A percentile compares a stretch with the other conserved stretches of the same genome.
Evolutionary conservation across 2,329 filamentous ascomycete genomes (phyloP).

Genomic region (Ophiocordyceps camponoti-rufipedis): DNA sequence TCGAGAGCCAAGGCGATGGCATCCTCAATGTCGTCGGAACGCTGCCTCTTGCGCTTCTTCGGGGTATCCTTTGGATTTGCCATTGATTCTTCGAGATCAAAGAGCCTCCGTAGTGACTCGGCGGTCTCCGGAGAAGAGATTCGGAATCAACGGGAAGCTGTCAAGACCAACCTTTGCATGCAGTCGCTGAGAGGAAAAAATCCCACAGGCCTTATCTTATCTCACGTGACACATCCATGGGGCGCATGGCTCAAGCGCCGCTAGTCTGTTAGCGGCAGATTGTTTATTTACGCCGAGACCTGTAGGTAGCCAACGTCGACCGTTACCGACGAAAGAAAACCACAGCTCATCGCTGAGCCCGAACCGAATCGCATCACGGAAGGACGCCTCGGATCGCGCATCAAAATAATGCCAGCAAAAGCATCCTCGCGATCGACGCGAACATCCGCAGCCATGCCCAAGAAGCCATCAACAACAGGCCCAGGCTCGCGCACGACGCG

Average conservation of each 20-base stretch:
- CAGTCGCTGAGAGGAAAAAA: background rate
- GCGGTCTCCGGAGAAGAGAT: background rate
- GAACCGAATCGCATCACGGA: background rate
- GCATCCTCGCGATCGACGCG: slow-evolving; percentile 18
- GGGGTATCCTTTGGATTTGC: background rate
- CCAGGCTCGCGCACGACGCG: too few species aligned
- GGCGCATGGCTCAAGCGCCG: background rate
- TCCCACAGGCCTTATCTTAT: slow-evolving; percentile 7
- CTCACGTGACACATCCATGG: slow-evolving; percentile 13
- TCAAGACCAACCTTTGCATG: background rate
- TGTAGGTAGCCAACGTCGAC: background rate
- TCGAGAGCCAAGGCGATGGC: slow-evolving; percentile 11
- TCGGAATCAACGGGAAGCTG: background rate
- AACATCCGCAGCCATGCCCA: slow-evolving; percentile 21
- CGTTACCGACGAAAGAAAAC: slow-evolving; percentile 9
- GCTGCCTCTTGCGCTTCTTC: slow-evolving; percentile 17
- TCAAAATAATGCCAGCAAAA: slow-evolving; percentile 27
- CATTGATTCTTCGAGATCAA: too few species aligned
- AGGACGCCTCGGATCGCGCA: background rate
- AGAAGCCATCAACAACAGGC: slow-evolving; percentile 16
- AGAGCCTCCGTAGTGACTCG: too few species aligned
- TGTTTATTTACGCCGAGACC: slow-evolving; percentile 12
- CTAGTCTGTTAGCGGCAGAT: slow-evolving; percentile 13
- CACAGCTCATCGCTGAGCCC: background rate
- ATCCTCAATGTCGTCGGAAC: slow-evolving; percentile 15